phyloP scores from a whole-genome alignment of 768 basidiomycete species.

The Phallus indusiatus region DNA sequence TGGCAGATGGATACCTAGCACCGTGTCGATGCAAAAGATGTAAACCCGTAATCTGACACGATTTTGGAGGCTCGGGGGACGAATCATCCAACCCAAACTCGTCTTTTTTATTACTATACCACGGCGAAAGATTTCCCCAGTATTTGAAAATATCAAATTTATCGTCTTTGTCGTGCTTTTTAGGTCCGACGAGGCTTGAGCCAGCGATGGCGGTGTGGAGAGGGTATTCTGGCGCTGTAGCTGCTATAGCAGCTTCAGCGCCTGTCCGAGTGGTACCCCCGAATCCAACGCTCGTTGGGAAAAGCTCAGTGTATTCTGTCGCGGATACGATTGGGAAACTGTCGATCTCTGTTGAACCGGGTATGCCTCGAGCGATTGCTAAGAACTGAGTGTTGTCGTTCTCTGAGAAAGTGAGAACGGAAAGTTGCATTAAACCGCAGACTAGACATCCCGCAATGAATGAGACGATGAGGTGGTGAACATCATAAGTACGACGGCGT shows the following conservation, averaged over 20 bases:
- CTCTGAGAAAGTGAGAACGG: background rate
- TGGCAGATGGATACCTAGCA: slow-evolving; percentile 41
- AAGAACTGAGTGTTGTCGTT: background rate
- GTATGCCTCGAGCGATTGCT: slow-evolving; percentile 30
- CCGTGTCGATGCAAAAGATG: slow-evolving; percentile 80
- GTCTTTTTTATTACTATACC: slow-evolving; percentile 62
- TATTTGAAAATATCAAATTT: slow-evolving; percentile 59
- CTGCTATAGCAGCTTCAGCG: slow-evolving; percentile 17
- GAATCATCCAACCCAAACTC: slow-evolving; percentile 63
- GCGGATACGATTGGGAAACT: slow-evolving; percentile 69
- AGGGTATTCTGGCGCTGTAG: slow-evolving; percentile 39
- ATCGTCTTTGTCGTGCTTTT: background rate
- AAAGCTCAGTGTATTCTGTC: slow-evolving; percentile 60
- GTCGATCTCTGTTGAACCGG: slow-evolving; percentile 62
- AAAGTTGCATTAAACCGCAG: background rate
- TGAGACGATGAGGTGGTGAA: slow-evolving; percentile 1
- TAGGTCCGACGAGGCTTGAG: slow-evolving; percentile 12
- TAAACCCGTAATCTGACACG: slow-evolving; percentile 61
- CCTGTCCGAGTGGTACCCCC: slow-evolving; percentile 60
- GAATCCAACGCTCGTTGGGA: slow-evolving; percentile 72
- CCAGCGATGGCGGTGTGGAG: slow-evolving; percentile 45
- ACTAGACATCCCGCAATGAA: background rate
- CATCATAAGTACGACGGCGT: background rate
- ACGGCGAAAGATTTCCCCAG: slow-evolving; percentile 83
- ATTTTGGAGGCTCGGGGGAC: slow-evolving; percentile 56